phyloP scores from a whole-genome alignment of 176 grass and related monocot genomes.

The Oryza officinalis region DNA sequence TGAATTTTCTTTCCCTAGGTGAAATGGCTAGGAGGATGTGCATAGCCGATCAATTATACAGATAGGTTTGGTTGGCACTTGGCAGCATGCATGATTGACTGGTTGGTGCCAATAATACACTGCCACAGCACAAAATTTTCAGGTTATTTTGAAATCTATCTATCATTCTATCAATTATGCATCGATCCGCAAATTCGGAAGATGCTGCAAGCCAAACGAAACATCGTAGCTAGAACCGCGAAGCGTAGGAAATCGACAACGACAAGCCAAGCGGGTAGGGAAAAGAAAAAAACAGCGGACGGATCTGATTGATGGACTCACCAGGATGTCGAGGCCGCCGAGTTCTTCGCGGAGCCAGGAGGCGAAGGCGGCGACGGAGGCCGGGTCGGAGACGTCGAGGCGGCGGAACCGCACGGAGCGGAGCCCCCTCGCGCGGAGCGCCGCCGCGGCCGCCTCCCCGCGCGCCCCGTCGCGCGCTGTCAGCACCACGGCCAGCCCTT shows the following conservation, averaged over 20 bases:
- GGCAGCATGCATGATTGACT: conserved; percentile 5
- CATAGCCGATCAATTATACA: background rate
- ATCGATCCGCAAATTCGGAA: background rate
- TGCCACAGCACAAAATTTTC: background rate
- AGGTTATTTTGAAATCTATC: background rate
- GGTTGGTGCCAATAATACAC: background rate
- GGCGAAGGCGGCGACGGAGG: conserved; percentile 64
- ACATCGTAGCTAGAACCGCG: no score
- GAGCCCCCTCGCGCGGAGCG: conserved; percentile 41
- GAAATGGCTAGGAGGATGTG: background rate
- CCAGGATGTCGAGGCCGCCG: conserved; percentile 83
- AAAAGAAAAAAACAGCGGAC: no score
- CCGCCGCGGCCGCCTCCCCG: conserved; percentile 69
- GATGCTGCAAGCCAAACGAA: background rate
- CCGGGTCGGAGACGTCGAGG: conserved; percentile 65
- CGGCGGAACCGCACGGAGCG: conserved; percentile 44
- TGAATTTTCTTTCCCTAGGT: background rate
- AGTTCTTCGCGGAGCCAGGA: conserved; percentile 56
- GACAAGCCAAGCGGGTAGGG: no score
- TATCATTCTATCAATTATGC: background rate
- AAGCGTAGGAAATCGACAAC: no score
- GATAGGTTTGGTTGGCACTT: background rate
- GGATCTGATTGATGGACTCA: conserved; percentile 25
- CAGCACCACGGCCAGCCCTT: conserved; percentile 74
- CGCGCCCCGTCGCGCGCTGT: conserved; percentile 57